A percentile compares a stretch with the other conserved stretches of the same genome.
Evolutionary conservation across 305 asterid genomes (phyloP).

Genomic region (Withania somnifera): DNA sequence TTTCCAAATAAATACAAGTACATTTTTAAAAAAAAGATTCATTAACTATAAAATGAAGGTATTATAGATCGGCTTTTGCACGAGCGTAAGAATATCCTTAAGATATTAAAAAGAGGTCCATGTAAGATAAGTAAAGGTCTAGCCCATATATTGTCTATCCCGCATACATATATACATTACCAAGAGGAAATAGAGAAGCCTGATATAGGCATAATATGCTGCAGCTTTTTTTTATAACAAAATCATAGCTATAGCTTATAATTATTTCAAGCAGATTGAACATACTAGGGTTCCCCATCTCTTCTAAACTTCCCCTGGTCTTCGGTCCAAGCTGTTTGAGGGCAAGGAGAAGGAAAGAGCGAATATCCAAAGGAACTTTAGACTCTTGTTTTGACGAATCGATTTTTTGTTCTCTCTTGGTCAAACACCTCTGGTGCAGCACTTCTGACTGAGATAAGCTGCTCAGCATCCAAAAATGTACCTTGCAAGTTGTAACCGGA

Average conservation of each 20-base stretch:
- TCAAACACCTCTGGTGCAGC: not conserved
- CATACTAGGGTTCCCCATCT: no score
- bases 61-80: not conserved
- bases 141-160: not conserved
- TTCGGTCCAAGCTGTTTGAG: no score
- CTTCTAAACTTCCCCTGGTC: no score
- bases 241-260: not conserved
- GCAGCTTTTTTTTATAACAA: not conserved
- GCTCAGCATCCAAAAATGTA: not conserved
- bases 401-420: no score
- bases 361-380: no score
- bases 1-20: conserved; percentile 10
- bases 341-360: no score
- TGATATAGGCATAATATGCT: not conserved
- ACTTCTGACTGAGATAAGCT: not conserved
- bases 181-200: not conserved
- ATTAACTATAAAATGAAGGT: not conserved
- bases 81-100: not conserved
- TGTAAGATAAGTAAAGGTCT: not conserved
- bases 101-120: not conserved
- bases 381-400: no score
- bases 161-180: not conserved
- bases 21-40: not conserved
- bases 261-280: not conserved
- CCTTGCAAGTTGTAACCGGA: not conserved